Percentiles rank a stretch among this genome's conserved stretches.
These are phyloP conservation scores for Corymbia citriodora DNA, from an alignment of 441 rosid species.

Conservation along the genomic window DNA sequence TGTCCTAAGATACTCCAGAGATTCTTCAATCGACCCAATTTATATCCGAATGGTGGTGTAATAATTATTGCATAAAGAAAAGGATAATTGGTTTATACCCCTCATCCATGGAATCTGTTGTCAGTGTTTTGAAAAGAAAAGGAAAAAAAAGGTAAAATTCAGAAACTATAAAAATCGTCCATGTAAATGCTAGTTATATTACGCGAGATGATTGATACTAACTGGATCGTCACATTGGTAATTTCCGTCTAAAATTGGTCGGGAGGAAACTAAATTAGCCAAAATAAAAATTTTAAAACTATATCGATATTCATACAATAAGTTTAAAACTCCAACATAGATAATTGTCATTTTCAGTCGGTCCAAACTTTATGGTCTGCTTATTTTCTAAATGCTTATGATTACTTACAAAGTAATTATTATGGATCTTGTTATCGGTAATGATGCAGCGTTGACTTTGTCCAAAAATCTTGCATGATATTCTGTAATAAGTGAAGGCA, in stretches of 20 bases:
- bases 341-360: not conserved
- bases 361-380: not conserved
- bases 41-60: not conserved
- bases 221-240: too few species aligned
- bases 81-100: not conserved
- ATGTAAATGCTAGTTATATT: fast-evolving
- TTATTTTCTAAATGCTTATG: not conserved
- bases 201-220: not conserved
- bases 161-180: not conserved
- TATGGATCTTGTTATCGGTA: not conserved
- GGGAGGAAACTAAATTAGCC: fast-evolving
- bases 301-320: not conserved
- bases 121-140: not conserved
- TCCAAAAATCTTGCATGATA: not conserved
- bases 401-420: not conserved
- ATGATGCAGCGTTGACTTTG: not conserved
- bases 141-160: not conserved
- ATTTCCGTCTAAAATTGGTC: not conserved
- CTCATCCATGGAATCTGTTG: not conserved
- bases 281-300: not conserved
- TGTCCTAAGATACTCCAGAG: not conserved
- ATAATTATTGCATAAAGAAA: not conserved
- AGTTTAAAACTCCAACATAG: not conserved
- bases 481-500: not conserved
- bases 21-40: not conserved